Conservation (phyloP, 2,329 filamentous ascomycete genomes). For the Fusarium lateritium region DNA sequence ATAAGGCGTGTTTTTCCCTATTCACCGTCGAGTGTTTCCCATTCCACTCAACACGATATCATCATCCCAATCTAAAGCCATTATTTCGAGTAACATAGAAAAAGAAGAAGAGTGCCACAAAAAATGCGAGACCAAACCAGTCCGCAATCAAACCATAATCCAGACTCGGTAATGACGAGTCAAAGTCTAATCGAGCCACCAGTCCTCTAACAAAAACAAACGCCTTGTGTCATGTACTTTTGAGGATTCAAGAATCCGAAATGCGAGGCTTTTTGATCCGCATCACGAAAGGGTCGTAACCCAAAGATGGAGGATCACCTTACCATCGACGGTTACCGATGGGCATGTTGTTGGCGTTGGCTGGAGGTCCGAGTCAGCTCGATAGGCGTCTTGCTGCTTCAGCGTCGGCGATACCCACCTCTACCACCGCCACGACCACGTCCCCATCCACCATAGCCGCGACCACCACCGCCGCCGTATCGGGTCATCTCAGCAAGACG, state of each 20-base stretch:
- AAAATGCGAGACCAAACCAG: constrained; percentile 41
- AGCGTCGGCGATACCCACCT: constrained; percentile 61
- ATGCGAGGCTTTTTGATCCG: constrained; percentile 34
- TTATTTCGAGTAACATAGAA: constrained; percentile 47
- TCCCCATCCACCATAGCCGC: constrained; percentile 80
- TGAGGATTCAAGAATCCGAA: constrained; percentile 36
- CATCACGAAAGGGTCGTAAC: constrained; percentile 28
- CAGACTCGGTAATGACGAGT: constrained; percentile 45
- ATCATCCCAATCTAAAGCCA: constrained; percentile 51
- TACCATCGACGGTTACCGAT: constrained; percentile 68
- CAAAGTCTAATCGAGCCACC: constrained; percentile 50
- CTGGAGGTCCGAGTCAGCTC: constrained; percentile 57
- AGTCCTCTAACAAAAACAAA: constrained; percentile 51
- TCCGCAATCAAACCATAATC: constrained; percentile 47
- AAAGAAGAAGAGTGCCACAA: constrained; percentile 36
- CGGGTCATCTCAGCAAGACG: constrained; percentile 96
- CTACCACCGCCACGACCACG: constrained; percentile 74
- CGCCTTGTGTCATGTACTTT: constrained; percentile 51
- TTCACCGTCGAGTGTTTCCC: constrained; percentile 33
- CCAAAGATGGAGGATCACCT: constrained; percentile 44
- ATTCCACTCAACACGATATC: constrained; percentile 37
- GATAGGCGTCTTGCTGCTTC: constrained; percentile 50
- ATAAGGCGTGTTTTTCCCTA: constrained; percentile 24
- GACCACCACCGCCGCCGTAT: constrained; percentile 85
- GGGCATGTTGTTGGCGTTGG: constrained; percentile 66